Evolutionary conservation across 1,139 yeast species (phyloP), one percentile per base, ranked within the genome.

Genomic region (Kodamaea arcana): DNA sequence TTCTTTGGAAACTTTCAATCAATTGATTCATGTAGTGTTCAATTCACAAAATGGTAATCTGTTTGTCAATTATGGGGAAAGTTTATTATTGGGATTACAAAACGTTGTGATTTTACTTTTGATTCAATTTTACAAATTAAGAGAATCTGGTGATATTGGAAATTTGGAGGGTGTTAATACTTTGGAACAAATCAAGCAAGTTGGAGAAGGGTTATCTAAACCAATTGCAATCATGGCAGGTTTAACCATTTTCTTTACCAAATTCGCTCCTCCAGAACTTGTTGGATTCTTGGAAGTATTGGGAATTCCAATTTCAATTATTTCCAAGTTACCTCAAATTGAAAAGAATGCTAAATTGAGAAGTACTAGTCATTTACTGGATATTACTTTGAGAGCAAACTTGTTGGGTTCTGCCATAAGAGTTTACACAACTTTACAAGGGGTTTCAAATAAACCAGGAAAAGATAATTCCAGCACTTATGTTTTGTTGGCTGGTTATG

Each of bases 241-340:
- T 0, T 43, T 58, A 2, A 35, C 58, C 9, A 34, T 66, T 7
- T 53, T 64, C 33, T 51, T 67, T 34, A 48, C 60, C 29, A 58
- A 62, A 40, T 28, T 64, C 4, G 63, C 65, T 2, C 72, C 75
- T 4, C 36, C 52, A 2, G 38, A 45, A 5, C 45, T 63, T 33
- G 47, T 69, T 27, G 53, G 45, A 36, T 40, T 55, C 2, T 62
- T 79, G 39, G 79, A 78, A 45, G 61, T 72, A 13, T 52, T 72
- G 37, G 70, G 72, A 29, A 74, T 78, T 34, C 85, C 85, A 8
- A 52, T 79, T 30, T 60, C 72, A 7, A 61, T 78, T 14, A 49
- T 67, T 14, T 67, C 80, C 31, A 78, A 76, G 50, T 43, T 78
- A 23, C 83, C 83, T 1, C 85, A 79, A 49, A 75, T 79, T 37